Conservation (phyloP, 2,329 filamentous ascomycete genomes). For the Purpureocillium lavendulum region DNA sequence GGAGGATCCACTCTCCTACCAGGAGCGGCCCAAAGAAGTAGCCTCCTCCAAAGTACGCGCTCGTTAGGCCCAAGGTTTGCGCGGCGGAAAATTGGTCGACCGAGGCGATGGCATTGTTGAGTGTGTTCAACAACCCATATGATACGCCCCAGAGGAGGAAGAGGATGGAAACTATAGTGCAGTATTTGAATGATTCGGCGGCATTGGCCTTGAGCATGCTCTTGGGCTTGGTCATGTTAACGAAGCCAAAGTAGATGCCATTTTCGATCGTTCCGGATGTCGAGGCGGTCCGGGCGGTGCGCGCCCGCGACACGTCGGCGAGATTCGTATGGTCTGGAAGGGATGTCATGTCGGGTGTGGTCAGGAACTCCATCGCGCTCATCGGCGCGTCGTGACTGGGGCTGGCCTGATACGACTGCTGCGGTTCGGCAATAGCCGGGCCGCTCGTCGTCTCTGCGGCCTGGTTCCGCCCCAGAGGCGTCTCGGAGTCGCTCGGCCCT, state of each 20-base stretch:
- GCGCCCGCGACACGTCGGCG: slow-evolving; percentile 8
- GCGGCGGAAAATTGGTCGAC: slow-evolving; percentile 53
- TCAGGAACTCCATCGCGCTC: slow-evolving; percentile 37
- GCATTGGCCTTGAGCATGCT: slow-evolving; percentile 59
- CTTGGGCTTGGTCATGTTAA: slow-evolving; percentile 61
- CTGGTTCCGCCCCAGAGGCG: slow-evolving; percentile 12
- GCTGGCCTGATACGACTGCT: slow-evolving; percentile 3
- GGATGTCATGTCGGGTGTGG: slow-evolving; percentile 27
- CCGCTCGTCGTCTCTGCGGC: background rate
- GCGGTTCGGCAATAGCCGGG: background rate
- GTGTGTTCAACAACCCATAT: slow-evolving; percentile 75
- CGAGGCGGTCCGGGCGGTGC: slow-evolving; percentile 23
- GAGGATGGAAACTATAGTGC: slow-evolving; percentile 66
- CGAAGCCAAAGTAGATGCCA: slow-evolving; percentile 65
- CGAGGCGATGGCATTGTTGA: slow-evolving; percentile 63
- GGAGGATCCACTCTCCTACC: slow-evolving; percentile 62
- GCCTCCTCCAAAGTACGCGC: slow-evolving; percentile 60
- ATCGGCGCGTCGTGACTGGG: slow-evolving; percentile 19
- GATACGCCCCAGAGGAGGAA: slow-evolving; percentile 90
- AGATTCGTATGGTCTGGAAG: slow-evolving; percentile 7
- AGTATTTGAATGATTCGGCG: slow-evolving; percentile 61
- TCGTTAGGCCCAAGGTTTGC: slow-evolving; percentile 59
- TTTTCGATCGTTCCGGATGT: slow-evolving; percentile 30
- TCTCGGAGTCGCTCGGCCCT: slow-evolving; percentile 20
- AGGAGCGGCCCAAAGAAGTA: slow-evolving; percentile 64